Evolutionary conservation across 23 red algal genomes (phyloP).

Genomic region (Gracilaria vermiculophylla): DNA sequence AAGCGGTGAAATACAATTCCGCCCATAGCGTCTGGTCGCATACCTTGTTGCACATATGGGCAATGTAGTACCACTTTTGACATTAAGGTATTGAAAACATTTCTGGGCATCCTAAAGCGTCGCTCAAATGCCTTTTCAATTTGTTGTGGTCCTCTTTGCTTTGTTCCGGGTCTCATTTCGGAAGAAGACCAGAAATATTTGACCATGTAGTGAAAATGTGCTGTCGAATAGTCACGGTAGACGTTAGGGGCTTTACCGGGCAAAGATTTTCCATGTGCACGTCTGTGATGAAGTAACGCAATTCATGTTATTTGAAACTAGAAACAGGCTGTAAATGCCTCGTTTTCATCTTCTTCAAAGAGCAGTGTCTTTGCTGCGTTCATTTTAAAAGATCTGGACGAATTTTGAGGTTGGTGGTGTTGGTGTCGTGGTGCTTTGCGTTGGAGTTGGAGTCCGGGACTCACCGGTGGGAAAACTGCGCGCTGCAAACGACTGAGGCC

Average conservation of each 20-base stretch:
- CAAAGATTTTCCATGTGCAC: neutral
- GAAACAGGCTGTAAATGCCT: neutral
- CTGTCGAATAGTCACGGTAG: neutral
- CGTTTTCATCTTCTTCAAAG: neutral
- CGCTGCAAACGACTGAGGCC: too few relatives aligned
- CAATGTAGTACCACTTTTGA: slow-evolving; percentile 4
- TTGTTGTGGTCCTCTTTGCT: slow-evolving; percentile 13
- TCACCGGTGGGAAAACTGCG: too few relatives aligned
- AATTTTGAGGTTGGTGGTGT: too few relatives aligned
- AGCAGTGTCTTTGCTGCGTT: too few relatives aligned
- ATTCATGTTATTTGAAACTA: neutral
- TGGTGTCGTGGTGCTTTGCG: too few relatives aligned
- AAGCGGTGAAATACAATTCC: slow-evolving; percentile 6
- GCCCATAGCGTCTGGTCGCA: slow-evolving; percentile 27
- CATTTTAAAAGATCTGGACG: too few relatives aligned
- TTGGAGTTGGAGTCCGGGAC: too few relatives aligned
- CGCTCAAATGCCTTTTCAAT: slow-evolving; percentile 20
- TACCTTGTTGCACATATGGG: slow-evolving; percentile 3
- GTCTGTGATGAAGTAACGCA: neutral
- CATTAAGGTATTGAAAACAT: neutral
- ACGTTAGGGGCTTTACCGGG: slow-evolving; percentile 19
- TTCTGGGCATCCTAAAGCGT: neutral
- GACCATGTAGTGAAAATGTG: slow-evolving; percentile 33
- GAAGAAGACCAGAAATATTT: slow-evolving; percentile 36
- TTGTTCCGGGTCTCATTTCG: slow-evolving; percentile 6